A percentile compares a stretch with the other conserved stretches of the same genome.
phyloP scores from a whole-genome alignment of 1,284 basidiomycete genomes.

The Cystobasidium sp. region DNA sequence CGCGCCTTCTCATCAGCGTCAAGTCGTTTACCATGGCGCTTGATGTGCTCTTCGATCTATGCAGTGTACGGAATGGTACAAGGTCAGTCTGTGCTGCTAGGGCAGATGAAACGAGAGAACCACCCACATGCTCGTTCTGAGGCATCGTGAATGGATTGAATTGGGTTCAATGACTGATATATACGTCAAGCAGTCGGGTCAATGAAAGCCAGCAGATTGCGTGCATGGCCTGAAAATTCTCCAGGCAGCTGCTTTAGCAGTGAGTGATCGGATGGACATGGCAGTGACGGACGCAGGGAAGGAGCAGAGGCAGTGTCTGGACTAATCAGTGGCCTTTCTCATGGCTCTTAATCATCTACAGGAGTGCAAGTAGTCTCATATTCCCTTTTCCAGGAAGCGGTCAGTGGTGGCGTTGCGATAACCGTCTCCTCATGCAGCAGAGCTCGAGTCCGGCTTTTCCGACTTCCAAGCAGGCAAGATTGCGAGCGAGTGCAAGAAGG shows the following conservation, averaged over 20 bases:
- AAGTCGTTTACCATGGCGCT: slow-evolving; percentile 62
- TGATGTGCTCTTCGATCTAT: slow-evolving; percentile 42
- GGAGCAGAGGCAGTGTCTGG: too few species aligned
- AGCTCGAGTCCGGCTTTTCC: too few species aligned
- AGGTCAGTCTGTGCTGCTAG: background rate
- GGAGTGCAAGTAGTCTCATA: too few species aligned
- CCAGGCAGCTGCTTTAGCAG: slow-evolving; percentile 1
- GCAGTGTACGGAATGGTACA: background rate
- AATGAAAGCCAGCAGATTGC: background rate
- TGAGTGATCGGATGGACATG: slow-evolving; percentile 7
- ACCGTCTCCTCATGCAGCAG: too few species aligned
- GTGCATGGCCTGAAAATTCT: slow-evolving; percentile 29
- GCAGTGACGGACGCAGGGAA: too few species aligned
- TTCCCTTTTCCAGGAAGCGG: too few species aligned
- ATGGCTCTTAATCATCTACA: too few species aligned
- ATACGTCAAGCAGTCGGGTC: background rate
- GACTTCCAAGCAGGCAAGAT: too few species aligned
- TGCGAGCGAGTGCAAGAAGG: too few species aligned
- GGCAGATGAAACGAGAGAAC: background rate
- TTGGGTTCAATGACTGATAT: background rate
- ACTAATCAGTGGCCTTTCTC: too few species aligned
- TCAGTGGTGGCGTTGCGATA: too few species aligned
- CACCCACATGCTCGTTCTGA: slow-evolving; percentile 47
- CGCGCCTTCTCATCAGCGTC: slow-evolving; percentile 65
- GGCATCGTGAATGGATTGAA: slow-evolving; percentile 44